Evolutionary conservation across 805 yeast genomes (phyloP), one percentile per base, ranked within the genome.

Genomic region (Maudiozyma serrabonitensis): DNA sequence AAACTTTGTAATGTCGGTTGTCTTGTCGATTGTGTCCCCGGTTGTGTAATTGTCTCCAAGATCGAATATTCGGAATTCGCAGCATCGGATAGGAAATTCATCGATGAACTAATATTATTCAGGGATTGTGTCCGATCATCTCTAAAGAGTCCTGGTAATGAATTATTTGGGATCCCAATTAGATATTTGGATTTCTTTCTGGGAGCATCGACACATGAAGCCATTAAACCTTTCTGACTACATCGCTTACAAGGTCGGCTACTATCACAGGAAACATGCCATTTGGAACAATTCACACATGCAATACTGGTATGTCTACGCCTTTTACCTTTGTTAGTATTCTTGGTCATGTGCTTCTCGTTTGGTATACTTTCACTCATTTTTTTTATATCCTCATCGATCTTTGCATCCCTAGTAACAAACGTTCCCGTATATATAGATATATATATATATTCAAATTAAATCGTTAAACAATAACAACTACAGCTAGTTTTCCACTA

Each of bases 201-300:
- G 2, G 93, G 93, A 5, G 96, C 96, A 69, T 93, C 97, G 32
- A 78, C 79, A 68, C 98, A 91, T 0, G 86, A 73, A 15, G 70
- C 76, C 1, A 74, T 76, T 15, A 88, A 67, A 0, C 90, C 91
- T 59, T 88, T 74, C 28, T 72, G 73, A 3, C 84, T 64, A 65
- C 99, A 91, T 46, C 96, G 67, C 48, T 75, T 75, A 60, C 99
- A 91, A 0, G 95, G 95, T 38, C 95, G 78, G 62, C 66, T 64
- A 25, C 81, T 78, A 57, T 90, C 96, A 66, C 99, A 91, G 0
- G 97, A 87, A 74, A 90, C 79, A 64, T 91, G 99, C 2, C 95
- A 86, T 58, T 81, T 79, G 52, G 90, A 89, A 62, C 99, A 91
- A 67, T 90, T 93, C 40, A 79, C 78, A 58, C 99, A 91, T 5